These are phyloP conservation scores for Trichoderma erinaceum DNA, from an alignment of 495 filamentous ascomycete species.

Conservation along the genomic window DNA sequence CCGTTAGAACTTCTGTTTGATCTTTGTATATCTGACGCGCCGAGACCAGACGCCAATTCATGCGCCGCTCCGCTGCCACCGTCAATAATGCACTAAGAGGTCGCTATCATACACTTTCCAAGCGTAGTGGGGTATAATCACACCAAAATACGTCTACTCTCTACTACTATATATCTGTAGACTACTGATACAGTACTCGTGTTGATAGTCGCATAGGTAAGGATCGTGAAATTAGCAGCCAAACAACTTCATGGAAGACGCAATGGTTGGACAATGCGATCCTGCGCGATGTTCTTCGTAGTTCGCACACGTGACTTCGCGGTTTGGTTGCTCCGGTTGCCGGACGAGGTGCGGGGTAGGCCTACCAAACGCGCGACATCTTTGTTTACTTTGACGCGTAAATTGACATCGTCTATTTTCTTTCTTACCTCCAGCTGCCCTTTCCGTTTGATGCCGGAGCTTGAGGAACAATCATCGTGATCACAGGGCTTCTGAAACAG, in stretches of 20 bases:
- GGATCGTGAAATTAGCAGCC: neutral
- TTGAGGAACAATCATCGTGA: neutral
- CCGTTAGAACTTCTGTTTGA: neutral
- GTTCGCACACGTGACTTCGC: neutral
- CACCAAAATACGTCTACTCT: neutral
- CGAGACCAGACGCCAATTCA: neutral
- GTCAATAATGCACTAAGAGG: neutral
- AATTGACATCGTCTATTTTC: neutral
- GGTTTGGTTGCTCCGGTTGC: neutral
- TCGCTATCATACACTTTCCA: neutral
- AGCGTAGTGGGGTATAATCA: neutral
- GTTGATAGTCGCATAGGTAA: neutral
- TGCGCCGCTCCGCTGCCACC: neutral
- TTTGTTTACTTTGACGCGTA: neutral
- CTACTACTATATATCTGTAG: neutral
- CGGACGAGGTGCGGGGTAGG: neutral
- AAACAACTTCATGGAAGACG: neutral
- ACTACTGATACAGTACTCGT: neutral
- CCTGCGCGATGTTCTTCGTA: neutral
- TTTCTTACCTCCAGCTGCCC: neutral
- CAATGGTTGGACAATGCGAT: neutral
- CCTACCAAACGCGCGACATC: neutral
- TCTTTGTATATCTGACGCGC: constrained; percentile 4
- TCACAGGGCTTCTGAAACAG: neutral
- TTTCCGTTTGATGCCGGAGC: neutral